Evolutionary conservation across 2,329 filamentous ascomycete species (phyloP), one percentile per base, ranked within the genome.

Genomic region (Penicillium sp.): DNA sequence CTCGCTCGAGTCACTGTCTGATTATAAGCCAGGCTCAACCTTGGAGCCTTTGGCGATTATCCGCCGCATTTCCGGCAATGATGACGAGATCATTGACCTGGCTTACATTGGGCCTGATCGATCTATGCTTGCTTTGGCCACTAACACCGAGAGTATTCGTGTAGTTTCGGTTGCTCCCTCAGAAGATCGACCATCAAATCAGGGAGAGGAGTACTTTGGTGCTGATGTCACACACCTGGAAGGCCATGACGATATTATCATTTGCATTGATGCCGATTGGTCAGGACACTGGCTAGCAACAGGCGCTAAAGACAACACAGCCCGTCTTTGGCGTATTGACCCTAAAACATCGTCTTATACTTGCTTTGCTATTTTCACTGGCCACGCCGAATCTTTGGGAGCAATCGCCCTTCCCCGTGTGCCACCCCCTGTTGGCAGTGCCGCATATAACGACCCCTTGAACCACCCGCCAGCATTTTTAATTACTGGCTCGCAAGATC

Each of bases 261-360:
- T 98, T 59, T 90, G 89, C 51, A 75, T 98, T 35, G 90, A 96
- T 65, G 83, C 88, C 3, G 93, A 98, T 70, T 95, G 89, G 88
- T 97, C 93, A 9, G 94, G 94, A 0, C 84, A 93, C 66, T 98
- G 93, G 93, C 80, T 98, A 34, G 91, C 86, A 12, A 97, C 93
- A 1, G 93, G 91, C 46, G 88, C 93, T 21, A 98, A 98, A 71
- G 93, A 98, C 67, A 98, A 97, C 63, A 93, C 87, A 3, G 93
- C 91, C 17, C 83, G 87, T 56, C 72, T 98, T 32, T 98, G 93
- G 93, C 79, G 85, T 46, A 75, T 98, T 24, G 91, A 97, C 64
- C 80, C 84, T 0, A 77, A 77, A 19, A 85, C 82, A 52, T 78
- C 82, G 49, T 86, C 85, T 0, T 96, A 84, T 64, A 79, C 75